Evolutionary conservation across 2,329 filamentous ascomycete genomes (phyloP), one percentile per base, ranked within the genome.

Genomic region (Penicillium sclerotiorum): DNA sequence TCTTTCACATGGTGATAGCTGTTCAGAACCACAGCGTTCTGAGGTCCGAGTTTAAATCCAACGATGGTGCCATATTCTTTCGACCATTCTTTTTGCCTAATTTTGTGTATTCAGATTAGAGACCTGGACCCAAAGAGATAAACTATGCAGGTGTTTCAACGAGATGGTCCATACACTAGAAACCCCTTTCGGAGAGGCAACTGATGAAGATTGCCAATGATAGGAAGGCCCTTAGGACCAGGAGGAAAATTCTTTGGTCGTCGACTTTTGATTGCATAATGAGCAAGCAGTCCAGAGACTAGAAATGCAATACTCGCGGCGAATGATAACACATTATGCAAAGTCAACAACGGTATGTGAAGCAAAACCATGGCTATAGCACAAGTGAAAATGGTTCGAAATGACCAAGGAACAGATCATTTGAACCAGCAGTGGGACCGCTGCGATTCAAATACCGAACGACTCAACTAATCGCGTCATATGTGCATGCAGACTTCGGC

Each of bases 171-270:
- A 28, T 32, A 42, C 39, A 8, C 15, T 20, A 42, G 25, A 30
- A 21, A 42, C 4, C 8, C 7, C 15, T 42, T 42, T 9, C 12
- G 7, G 1, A 30, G 15, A 21, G 39, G 25, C 12, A 42, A 12
- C 8, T 42, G 39, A n/a, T 42, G 23, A n/a, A 42, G 25, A 21
- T 42, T 42, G 2, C 39, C 39, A n/a, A 42, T 42, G 4, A 42
- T 30, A n/a, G 39, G 39, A 4, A 42, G 25, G 9, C 23, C 25
- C n/a, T 20, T 30, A 13, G 39, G 39, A 18, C 39, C 39, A 21
- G 39, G 25, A 18, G 39, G 39, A 18, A 42, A 42, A 30, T 42
- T 30, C 25, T 42, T 28, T 20, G 39, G 39, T 8, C 39, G 39
- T n/a, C 36, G 21, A 39, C 36, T 39, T 17, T 39, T 23, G 9